These are phyloP conservation scores for Saturnispora dispora DNA, from an alignment of 805 yeast genomes.

Conservation along the genomic window DNA sequence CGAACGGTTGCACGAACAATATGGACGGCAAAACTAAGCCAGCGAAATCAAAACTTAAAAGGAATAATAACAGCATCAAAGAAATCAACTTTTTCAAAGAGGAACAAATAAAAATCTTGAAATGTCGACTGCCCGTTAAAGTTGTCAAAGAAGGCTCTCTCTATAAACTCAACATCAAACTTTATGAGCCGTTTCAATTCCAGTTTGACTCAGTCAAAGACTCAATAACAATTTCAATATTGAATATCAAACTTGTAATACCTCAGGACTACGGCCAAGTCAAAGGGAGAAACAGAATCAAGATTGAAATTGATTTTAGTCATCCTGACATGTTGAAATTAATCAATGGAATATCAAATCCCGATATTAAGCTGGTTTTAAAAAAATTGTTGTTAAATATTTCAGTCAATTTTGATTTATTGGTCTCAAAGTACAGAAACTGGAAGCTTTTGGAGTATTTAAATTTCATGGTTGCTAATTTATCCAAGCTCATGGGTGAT, in stretches of 20 bases:
- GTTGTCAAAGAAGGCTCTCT: constrained; percentile 20
- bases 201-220: constrained; percentile 23
- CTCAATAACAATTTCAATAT: constrained; percentile 19
- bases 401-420: constrained; percentile 21
- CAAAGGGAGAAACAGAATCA: constrained; percentile 18
- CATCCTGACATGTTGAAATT: constrained; percentile 21
- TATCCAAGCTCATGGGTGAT: constrained; percentile 27
- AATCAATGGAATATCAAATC: constrained; percentile 23
- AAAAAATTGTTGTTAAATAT: constrained; percentile 27
- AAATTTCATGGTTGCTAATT: constrained; percentile 25
- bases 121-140: constrained; percentile 20
- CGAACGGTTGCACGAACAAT: not conserved
- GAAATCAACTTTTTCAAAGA: constrained; percentile 10
- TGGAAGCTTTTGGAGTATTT: constrained; percentile 27
- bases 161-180: constrained; percentile 21
- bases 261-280: constrained; percentile 24
- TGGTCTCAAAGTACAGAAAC: constrained; percentile 10
- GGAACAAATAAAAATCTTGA: constrained; percentile 21
- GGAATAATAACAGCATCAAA: constrained; percentile 4
- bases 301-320: constrained; percentile 27
- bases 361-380: constrained; percentile 22
- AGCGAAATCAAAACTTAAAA: constrained; percentile 5
- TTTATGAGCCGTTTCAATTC: constrained; percentile 24
- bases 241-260: constrained; percentile 24
- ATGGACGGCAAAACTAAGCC: not conserved